Conservation (phyloP, 768 basidiomycete genomes). For the Cystoderma amianthinum region DNA sequence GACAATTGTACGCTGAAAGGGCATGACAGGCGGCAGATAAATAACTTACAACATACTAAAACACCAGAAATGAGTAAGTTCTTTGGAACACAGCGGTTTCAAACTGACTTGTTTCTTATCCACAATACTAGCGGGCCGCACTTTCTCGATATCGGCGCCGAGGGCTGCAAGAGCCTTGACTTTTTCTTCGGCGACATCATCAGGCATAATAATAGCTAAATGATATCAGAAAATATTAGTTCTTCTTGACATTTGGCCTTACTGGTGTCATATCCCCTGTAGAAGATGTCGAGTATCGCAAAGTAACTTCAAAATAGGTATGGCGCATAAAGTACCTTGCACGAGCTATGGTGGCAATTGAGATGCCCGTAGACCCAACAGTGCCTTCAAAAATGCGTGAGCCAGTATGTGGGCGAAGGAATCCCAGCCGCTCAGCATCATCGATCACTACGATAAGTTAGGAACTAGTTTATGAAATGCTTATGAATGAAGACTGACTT, state of each 20-base stretch:
- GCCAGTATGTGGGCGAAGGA: slow-evolving; percentile 79
- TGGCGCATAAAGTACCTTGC: slow-evolving; percentile 64
- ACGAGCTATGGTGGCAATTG: slow-evolving; percentile 86
- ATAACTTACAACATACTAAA: slow-evolving; percentile 58
- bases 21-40: neutral
- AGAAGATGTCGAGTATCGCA: slow-evolving; percentile 1
- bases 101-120: slow-evolving; percentile 84
- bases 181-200: slow-evolving; percentile 89
- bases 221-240: neutral
- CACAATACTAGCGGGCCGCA: slow-evolving; percentile 92
- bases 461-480: neutral
- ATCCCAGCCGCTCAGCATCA: slow-evolving; percentile 81
- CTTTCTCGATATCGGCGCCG: slow-evolving; percentile 85
- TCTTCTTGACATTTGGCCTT: slow-evolving; percentile 15
- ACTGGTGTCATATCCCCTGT: slow-evolving; percentile 87
- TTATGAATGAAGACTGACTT: slow-evolving; percentile 37
- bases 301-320: neutral
- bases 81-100: neutral
- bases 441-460: slow-evolving; percentile 65
- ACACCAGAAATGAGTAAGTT: neutral
- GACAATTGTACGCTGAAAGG: neutral
- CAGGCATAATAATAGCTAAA: slow-evolving; percentile 83
- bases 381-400: slow-evolving; percentile 97
- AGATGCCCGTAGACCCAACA: slow-evolving; percentile 93
- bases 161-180: slow-evolving; percentile 75